These are phyloP conservation scores for Rhizophora apiculata DNA, from an alignment of 345 rosid species.

Conservation along the genomic window DNA sequence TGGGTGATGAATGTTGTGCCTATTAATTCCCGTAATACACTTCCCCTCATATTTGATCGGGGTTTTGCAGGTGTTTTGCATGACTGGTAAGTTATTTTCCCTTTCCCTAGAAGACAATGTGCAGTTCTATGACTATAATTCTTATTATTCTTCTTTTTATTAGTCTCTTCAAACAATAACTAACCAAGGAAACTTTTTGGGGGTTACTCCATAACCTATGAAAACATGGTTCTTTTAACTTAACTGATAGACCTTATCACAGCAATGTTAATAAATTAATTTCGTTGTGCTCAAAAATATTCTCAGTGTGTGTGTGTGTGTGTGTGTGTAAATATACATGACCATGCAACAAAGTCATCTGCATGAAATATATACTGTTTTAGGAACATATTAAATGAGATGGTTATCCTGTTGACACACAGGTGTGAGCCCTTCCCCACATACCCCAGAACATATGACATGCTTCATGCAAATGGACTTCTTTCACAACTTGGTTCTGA, in stretches of 20 bases:
- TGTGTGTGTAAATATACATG: no score
- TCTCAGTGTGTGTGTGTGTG: no score
- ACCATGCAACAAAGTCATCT: no score
- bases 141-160: neutral
- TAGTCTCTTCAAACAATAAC: neutral
- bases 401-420: conserved; percentile 6
- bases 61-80: conserved; percentile 93
- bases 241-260: no score
- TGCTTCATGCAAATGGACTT: conserved; percentile 92
- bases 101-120: neutral
- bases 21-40: conserved; percentile 60
- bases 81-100: conserved; percentile 59
- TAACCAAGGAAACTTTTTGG: no score
- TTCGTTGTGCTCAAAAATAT: no score
- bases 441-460: conserved; percentile 90
- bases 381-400: no score
- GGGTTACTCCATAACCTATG: no score
- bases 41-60: conserved; percentile 81
- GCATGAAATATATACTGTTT: no score
- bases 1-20: conserved; percentile 99
- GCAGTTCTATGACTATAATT: neutral
- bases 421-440: conserved; percentile 99
- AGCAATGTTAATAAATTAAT: no score
- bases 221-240: no score
- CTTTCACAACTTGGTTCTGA: conserved; percentile 63